Percentiles rank a stretch among this genome's conserved stretches.
phyloP scores from a whole-genome alignment of 106 monocot genomes.

The Cymbidium sinense region DNA sequence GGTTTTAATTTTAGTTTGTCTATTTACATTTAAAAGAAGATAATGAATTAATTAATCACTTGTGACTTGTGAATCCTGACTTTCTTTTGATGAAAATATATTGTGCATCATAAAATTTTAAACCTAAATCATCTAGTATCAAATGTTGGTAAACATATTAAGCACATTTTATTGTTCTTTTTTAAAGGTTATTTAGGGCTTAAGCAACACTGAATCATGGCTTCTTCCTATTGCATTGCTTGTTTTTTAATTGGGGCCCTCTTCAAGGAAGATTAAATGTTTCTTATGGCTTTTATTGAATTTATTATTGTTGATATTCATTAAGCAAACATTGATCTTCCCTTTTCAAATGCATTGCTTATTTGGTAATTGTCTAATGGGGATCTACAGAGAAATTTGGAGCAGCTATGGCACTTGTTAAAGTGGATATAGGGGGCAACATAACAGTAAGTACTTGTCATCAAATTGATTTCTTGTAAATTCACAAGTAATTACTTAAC shows the following conservation, averaged over 20 bases:
- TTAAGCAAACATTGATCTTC: neutral
- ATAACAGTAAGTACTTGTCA: conserved; percentile 45
- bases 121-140: no score
- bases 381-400: conserved; percentile 84
- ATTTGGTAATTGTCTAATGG: conserved; percentile 6
- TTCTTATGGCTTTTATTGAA: neutral
- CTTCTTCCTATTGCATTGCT: neutral
- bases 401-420: conserved; percentile 88
- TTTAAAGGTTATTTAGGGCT: neutral
- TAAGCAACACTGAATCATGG: neutral
- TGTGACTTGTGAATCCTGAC: no score
- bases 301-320: neutral
- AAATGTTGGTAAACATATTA: neutral
- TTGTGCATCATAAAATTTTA: no score
- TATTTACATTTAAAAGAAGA: no score
- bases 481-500: neutral
- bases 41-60: no score
- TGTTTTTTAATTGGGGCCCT: no score
- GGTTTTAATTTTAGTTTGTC: no score
- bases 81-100: no score
- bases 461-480: neutral
- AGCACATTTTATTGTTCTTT: neutral
- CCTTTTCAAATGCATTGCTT: neutral
- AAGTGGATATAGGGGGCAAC: conserved; percentile 94
- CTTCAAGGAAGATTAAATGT: neutral